Evolutionary conservation across 2,329 filamentous ascomycete genomes (phyloP), one percentile per base, ranked within the genome.

Genomic region (Tetracladium maxilliforme): DNA sequence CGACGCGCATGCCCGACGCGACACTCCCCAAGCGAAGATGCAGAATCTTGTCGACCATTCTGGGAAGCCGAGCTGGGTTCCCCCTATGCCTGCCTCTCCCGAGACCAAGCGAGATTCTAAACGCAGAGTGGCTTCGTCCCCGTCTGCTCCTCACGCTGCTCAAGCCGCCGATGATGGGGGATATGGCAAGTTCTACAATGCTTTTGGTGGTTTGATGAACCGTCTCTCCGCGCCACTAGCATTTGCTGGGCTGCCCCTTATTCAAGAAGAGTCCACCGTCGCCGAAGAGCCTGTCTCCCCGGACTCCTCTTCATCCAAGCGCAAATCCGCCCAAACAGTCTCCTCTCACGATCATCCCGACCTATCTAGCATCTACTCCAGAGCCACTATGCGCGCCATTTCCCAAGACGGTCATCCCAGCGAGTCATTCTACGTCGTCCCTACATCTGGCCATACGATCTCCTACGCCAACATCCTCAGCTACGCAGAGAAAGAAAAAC

Each of bases 391-490:
- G 27, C 69, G 76, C 25, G 82, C 86, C 1, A 64, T 93, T 21
- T 64, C 71, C 12, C 73, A 80, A 28, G 74, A 76, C 16, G 70
- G 70, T 1, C 64, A 73, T 15, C 62, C 64, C 10, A 68, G 63
- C 30, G 79, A 80, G 39, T 90, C 80, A 7, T 98, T 98, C 54
- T 95, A 94, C 46, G 79, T 95, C 2, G 90, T 98, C 2, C 90
- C 87, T 4, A 80, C 81, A 1, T 83, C 80, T 11, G 87, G 90
- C 5, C 84, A 87, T 34, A 94, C 84, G 4, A 77, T 86, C 31
- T 90, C 84, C 1, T 98, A 95, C 43, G 86, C 90, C 22, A 84
- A 79, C 33, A 94, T 98, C 26, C 58, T 93, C 12, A 76, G 60
- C 21, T 74, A 70, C 37, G 70, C 68, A 18, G 66, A 73, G 34